Evolutionary conservation across 805 yeast species (phyloP), one percentile per base, ranked within the genome.

Genomic region (Diddensiella caesifluorescens): DNA sequence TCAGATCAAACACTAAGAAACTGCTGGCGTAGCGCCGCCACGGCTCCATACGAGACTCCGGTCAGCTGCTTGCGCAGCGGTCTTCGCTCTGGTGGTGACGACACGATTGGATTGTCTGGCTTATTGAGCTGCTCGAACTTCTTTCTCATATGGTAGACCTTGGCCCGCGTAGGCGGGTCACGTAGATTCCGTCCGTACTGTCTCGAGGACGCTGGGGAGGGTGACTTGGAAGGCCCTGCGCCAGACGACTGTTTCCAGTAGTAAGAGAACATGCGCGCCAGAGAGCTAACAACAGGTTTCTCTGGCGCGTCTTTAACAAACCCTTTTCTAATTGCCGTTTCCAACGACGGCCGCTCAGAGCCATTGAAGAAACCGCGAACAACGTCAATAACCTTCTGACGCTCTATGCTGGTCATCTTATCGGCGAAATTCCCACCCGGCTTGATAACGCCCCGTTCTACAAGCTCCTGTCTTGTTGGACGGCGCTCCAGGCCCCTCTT

Each of bases 371-470:
- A 47, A 18, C 49, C 48, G 20, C 33, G 31, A 9, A 56, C 42
- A 26, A 41, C 45, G 37, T 52, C 56, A 12, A 45, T 49, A 19
- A 48, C 50, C 34, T 42, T 47, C 42, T 54, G 54, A 18, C 55
- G 36, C 44, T 57, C 59, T 3, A 57, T 40, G 3, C 49, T 34
- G 27, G 39, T 28, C 27, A 40, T 26, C 5, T 41, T 33, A n/a
- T 35, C 35, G 6, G 55, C 55, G 22, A 50, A 38, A 41, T 28
- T 51, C 34, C 51, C 48, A 5, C 49, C 47, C 19, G 27, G 38
- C 42, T 22, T 51, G 44, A 49, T 43, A 29, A 57, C 51, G 16
- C 60, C 60, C 2, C 55, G 45, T 35, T 45, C 47, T 7, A 55
- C 42, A 30, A 57, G 52, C 28, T 57, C 60, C 16, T 46, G 39